phyloP scores from a whole-genome alignment of 164 flowering plant genomes.

The Annona cherimola region DNA sequence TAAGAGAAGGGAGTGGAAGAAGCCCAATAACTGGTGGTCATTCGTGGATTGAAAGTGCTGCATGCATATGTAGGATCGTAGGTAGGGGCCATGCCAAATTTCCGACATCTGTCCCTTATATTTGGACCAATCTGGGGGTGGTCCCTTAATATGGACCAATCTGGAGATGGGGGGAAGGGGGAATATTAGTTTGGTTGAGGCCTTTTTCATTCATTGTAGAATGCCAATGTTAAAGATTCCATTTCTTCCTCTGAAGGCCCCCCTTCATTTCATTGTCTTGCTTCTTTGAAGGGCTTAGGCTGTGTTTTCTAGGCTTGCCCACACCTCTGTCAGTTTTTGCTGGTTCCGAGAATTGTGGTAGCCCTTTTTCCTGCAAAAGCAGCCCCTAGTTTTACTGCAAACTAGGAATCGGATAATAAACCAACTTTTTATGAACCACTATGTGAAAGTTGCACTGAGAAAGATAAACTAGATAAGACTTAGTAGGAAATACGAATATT shows the following conservation, averaged over 20 bases:
- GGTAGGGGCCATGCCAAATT: conserved; percentile 10
- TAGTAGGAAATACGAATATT: too few relatives aligned
- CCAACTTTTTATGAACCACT: too few relatives aligned
- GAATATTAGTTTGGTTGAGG: neutral
- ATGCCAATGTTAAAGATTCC: neutral
- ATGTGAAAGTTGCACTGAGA: too few relatives aligned
- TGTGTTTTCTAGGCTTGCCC: neutral
- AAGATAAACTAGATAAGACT: too few relatives aligned
- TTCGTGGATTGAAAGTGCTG: neutral
- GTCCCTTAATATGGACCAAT: neutral
- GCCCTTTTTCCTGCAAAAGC: too few relatives aligned
- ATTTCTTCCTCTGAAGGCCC: neutral
- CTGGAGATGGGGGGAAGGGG: too few relatives aligned
- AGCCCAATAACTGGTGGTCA: neutral
- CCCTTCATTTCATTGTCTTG: neutral
- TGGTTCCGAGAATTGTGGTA: too few relatives aligned
- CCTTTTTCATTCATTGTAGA: neutral
- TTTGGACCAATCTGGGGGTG: conserved; percentile 5
- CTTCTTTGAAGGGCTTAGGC: neutral
- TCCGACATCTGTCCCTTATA: neutral
- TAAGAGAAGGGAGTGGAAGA: conserved; percentile 1
- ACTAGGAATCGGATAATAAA: too few relatives aligned
- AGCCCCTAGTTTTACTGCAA: too few relatives aligned
- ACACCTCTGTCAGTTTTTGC: too few relatives aligned
- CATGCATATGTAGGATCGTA: too few relatives aligned